phyloP scores from a whole-genome alignment of 148 eudicot species.

The Rhododendron vialii region DNA sequence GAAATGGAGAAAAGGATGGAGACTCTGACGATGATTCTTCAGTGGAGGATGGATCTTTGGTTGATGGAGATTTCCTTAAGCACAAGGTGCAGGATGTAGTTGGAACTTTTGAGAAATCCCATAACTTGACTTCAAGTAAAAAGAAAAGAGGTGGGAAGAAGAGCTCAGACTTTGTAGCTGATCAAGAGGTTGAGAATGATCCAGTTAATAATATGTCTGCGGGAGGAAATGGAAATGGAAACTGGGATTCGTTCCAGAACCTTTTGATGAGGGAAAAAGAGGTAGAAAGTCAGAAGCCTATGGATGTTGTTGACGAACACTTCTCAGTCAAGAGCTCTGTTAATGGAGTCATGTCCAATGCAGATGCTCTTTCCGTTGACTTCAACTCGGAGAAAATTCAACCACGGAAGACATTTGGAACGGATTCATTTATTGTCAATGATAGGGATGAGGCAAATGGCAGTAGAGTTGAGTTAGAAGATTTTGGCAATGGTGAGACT shows the following conservation, averaged over 20 bases:
- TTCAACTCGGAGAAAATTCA: constrained; percentile 26
- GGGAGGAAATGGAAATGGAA: constrained; percentile 25
- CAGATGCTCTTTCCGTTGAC: constrained; percentile 11
- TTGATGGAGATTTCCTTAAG: constrained; percentile 36
- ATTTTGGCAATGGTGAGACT: constrained; percentile 29
- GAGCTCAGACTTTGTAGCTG: constrained; percentile 2
- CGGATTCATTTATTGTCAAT: constrained; percentile 31
- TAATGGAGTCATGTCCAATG: constrained; percentile 4
- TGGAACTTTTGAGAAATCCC: constrained; percentile 35
- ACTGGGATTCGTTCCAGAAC: constrained; percentile 52
- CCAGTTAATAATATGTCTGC: constrained; percentile 5
- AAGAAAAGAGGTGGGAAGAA: constrained; percentile 28
- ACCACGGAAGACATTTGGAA: constrained; percentile 11
- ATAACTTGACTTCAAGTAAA: constrained; percentile 18
- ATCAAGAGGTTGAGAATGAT: constrained; percentile 17
- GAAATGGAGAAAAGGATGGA: constrained; percentile 28
- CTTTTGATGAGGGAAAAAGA: constrained; percentile 40
- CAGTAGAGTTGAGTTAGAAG: constrained; percentile 19
- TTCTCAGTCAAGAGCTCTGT: constrained; percentile 17
- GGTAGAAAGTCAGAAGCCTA: constrained; percentile 11
- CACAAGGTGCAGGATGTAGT: constrained; percentile 37
- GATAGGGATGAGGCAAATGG: constrained; percentile 25
- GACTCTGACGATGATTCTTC: constrained; percentile 28
- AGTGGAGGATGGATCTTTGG: constrained; percentile 15
- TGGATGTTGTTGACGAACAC: constrained; percentile 25